Evolutionary conservation across 306 rosid genomes (phyloP), one percentile per base, ranked within the genome.

Genomic region (Prunus mongolica): DNA sequence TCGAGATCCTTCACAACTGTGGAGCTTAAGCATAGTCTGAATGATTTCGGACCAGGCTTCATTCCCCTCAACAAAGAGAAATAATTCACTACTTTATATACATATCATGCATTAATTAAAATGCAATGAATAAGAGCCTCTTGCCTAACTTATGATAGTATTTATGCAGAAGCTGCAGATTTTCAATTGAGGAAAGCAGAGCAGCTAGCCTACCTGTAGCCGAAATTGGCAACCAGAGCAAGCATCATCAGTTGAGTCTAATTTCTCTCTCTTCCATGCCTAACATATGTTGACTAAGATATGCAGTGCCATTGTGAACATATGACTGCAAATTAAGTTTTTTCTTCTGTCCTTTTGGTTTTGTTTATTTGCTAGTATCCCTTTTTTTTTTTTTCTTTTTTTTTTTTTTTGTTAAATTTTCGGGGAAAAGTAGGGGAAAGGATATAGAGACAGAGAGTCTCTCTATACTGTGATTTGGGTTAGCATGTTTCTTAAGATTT

Each of bases 21-120:
- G 76, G 80, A 77, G 65, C 82, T 79, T 8, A 58, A 12, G 60
- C 78, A 64, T 49, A 41, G 45, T 51, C 52, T 24, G 86, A 72
- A 56, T 81, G 91, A 91, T 89, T 81, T 89, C 96, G 96, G 96
- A 91, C 93, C 93, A 91, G 96, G 90, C 91, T 88, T 91, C 96
- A 89, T 91, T 91, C 96, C 93, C 93, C 96, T 86, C 96, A 90
- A 70, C 92, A 5, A 60, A 32, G 30, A 57, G 50, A 20, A 69
- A 52, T 9, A 15, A 32, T 50, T 38, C 44, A 38, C 9, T 13
- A 11, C 11, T 16, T 14, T 8, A 30, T 30, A 12, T 5, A 34
- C 34, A 13, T 27, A 34, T 56, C 24, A 63, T 57, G 10, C 28
- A 57, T 18, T 25, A 32, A 61, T 27, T 61, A 65, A 38, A 65